These are phyloP conservation scores for Trichoderma cornu-damae DNA, from an alignment of 2,329 filamentous ascomycete genomes.

Conservation along the genomic window DNA sequence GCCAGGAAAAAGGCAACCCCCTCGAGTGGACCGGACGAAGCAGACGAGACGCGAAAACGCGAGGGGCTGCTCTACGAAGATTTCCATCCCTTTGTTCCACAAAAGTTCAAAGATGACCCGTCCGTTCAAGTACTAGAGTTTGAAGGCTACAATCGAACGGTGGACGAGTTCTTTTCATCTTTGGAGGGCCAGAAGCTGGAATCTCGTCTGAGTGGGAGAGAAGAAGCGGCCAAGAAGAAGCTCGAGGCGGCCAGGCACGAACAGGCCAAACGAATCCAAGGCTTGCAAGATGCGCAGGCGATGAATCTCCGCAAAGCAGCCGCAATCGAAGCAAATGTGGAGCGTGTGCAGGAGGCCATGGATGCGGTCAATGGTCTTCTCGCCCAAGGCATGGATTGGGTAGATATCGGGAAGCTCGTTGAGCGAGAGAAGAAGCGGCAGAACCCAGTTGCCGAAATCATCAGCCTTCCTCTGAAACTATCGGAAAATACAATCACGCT, in stretches of 20 bases:
- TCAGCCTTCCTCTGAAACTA: constrained; percentile 81
- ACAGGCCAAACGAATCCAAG: constrained; percentile 78
- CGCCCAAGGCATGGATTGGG: constrained; percentile 94
- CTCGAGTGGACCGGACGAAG: constrained; percentile 19
- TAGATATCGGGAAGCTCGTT: constrained; percentile 80
- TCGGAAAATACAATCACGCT: constrained; percentile 86
- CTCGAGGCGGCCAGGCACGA: constrained; percentile 79
- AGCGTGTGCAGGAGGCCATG: constrained; percentile 87
- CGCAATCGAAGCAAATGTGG: constrained; percentile 84
- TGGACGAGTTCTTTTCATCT: constrained; percentile 96
- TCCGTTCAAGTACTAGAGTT: constrained; percentile 67
- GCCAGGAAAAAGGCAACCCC: constrained; percentile 55
- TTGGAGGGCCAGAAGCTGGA: constrained; percentile 90
- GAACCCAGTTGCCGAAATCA: constrained; percentile 82
- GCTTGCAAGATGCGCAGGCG: constrained; percentile 73
- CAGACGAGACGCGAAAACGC: constrained; percentile 30
- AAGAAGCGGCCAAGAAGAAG: constrained; percentile 75
- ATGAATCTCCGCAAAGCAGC: constrained; percentile 83
- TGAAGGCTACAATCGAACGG: constrained; percentile 82
- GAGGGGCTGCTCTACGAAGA: constrained; percentile 75
- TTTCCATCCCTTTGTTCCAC: constrained; percentile 86
- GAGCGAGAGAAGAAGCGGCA: constrained; percentile 75
- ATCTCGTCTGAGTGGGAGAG: constrained; percentile 73
- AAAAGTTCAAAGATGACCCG: constrained; percentile 67
- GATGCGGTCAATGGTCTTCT: constrained; percentile 91